Base-by-base conservation (phyloP, 2,329 filamentous ascomycete genomes). In the Lachnellula subtilissima region DNA sequence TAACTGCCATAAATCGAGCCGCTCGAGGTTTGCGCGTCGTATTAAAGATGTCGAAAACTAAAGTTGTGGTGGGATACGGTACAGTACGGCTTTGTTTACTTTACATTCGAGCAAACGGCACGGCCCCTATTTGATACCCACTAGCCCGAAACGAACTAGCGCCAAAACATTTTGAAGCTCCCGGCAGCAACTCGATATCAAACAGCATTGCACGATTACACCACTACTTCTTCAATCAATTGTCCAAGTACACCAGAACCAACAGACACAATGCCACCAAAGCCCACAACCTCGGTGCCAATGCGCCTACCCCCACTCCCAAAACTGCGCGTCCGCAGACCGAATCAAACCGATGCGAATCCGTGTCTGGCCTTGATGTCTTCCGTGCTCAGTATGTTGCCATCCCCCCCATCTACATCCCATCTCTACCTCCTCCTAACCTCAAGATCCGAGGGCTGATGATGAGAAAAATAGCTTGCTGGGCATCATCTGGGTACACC, bases 401-500 rank as follows among this genome's bases (percentile, higher is more conserved):
- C 12, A 40, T 32, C 63, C 67, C 43, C 11, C 23, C 8, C n/a
- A 22, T 49, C 46, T n/a, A 37, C 37, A 22, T 11, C 43, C 43
- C 15, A 32, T 28, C 53, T 58, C 28, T 60, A 48, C 25, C 39
- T 11, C 14, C 9, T 17, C 1, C n/a, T 28, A 9, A 14, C 4
- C 23, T 49, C 45, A 51, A 23, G 25, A 15, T 51, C 14, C 22
- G 15, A 46, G 14, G 12, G 15, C 32, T 15, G 48, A 59, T 52
- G 35, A 59, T 52, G 35, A 14, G 46, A 25, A 11, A 11, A 46
- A 62, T 60, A 93, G 89, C 88, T 60, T 94, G 89, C 74, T 94
- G 89, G 89, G 89, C 89, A 1, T 92, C 89, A 2, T 82, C 86
- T 32, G 89, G 89, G 48, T 86, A 87, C 73, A 87, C 75, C 70